These are phyloP conservation scores for Stipa capillata DNA, from an alignment of 176 grass and related monocot species.

Conservation along the genomic window DNA sequence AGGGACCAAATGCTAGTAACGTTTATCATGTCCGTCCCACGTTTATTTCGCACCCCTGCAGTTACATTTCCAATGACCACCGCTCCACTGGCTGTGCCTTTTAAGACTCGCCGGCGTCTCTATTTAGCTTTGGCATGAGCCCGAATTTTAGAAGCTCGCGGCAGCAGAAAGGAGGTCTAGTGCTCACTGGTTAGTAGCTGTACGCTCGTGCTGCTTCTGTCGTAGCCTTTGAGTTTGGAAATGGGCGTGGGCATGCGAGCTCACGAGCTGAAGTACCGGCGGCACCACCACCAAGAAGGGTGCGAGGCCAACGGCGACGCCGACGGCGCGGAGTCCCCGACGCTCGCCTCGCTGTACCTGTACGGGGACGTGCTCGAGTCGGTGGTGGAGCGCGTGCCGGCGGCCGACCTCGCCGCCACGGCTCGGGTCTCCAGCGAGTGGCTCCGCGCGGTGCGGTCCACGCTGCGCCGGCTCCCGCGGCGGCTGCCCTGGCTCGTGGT, in stretches of 20 bases:
- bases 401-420: conserved; percentile 44
- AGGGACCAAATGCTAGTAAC: not conserved
- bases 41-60: not conserved
- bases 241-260: conserved; percentile 12
- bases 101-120: not conserved
- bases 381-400: conserved; percentile 40
- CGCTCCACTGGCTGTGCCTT: not conserved
- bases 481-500: conserved; percentile 59
- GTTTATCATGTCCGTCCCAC: too few relatives aligned
- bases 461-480: conserved; percentile 33
- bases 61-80: not conserved
- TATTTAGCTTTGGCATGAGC: not conserved
- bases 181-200: too few relatives aligned
- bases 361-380: conserved; percentile 72
- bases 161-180: too few relatives aligned
- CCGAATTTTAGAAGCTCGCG: too few relatives aligned
- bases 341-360: conserved; percentile 4
- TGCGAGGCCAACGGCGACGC: not conserved
- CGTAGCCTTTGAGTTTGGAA: too few relatives aligned
- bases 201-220: too few relatives aligned
- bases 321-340: not conserved
- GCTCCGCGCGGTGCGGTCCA: conserved; percentile 48
- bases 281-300: not conserved
- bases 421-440: conserved; percentile 62
- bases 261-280: not conserved